phyloP scores from a whole-genome alignment of 306 rosid species.

The Prunus armeniaca region DNA sequence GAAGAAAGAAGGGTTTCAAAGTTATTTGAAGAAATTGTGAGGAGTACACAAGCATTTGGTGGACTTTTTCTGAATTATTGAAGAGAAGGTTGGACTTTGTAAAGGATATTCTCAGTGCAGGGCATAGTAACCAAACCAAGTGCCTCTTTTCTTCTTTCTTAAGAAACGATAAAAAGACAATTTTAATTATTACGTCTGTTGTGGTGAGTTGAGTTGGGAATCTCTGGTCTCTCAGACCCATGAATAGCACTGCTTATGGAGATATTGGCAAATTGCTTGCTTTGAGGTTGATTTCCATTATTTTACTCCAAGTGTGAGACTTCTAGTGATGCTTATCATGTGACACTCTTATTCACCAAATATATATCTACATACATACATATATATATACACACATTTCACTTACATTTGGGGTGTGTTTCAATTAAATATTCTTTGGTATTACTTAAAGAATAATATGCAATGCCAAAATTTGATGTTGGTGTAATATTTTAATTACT shows the following conservation, averaged over 20 bases:
- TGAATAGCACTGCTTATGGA: slow-evolving; percentile 17
- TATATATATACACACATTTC: too few species aligned
- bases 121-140: neutral
- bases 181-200: neutral
- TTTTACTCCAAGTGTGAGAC: neutral
- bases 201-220: slow-evolving; percentile 7
- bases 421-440: too few species aligned
- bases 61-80: neutral
- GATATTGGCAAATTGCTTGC: neutral
- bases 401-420: too few species aligned
- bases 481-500: too few species aligned
- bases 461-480: too few species aligned
- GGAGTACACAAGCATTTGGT: too few species aligned
- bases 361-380: too few species aligned
- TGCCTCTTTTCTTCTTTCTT: neutral
- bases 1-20: too few species aligned
- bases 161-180: neutral
- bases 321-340: neutral
- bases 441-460: too few species aligned
- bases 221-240: slow-evolving; percentile 18
- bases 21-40: too few species aligned
- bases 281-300: neutral
- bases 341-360: neutral
- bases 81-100: neutral
- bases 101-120: neutral